Evolutionary conservation across 2,329 filamentous ascomycete genomes (phyloP), one percentile per base, ranked within the genome.

Genomic region (Fusarium robinianum): DNA sequence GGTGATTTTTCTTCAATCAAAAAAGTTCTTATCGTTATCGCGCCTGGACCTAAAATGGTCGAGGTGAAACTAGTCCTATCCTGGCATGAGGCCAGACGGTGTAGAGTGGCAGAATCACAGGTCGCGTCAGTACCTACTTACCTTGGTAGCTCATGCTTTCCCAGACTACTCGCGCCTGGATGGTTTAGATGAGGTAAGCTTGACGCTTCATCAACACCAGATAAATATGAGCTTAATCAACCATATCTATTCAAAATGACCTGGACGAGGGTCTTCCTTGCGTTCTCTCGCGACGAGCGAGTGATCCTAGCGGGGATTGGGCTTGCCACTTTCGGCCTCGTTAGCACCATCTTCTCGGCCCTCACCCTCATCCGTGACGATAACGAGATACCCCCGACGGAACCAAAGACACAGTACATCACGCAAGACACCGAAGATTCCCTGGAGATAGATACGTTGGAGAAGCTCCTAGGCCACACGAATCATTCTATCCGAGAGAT

Each of bases 391-490:
- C 81, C 81, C 47, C 78, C 81, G 23, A 63, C 73, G 24, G 79
- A 83, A 47, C 82, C 82, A 23, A 84, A 85, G 63, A 80, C 85
- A 36, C 80, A 85, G 55, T 87, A 88, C 63, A 87, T 89, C 53
- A 87, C 83, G 10, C 84, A 90, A 64, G 82, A 86, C 16, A 88
- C 85, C 3, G 86, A 90, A 61, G 85, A 90, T 61, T 79, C 85
- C 3, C 73, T 90, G 27, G 79, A 83, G 45, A 62, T 83, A 8
- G 74, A 77, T 27, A 90, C 87, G 0, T 72, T 91, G 8, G 74
- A 83, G 37, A 85, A 81, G 52, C 75, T 91, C 4, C 72, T 87
- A 9, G 74, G 78, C 37, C 87, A 87, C 64, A 85, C 85, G 48
- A 92, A 84, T 65, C 84, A 81, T 60, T 79, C 85, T 14, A 85